Conservation (phyloP, 2,329 filamentous ascomycete species). For the Pyrenochaeta sp. region DNA sequence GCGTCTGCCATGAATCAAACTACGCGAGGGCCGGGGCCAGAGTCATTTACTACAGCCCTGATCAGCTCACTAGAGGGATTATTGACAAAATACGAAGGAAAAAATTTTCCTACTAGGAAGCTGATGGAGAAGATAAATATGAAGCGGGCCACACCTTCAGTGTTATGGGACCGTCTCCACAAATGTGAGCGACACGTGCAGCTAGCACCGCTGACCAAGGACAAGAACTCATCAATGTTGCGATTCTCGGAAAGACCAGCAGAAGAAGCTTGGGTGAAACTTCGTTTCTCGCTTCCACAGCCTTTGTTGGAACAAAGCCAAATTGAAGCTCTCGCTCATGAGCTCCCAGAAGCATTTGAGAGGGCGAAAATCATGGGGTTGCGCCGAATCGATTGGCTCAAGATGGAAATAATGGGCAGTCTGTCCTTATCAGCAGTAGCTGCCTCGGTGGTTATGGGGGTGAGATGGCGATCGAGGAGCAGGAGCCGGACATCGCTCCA, state of each 20-base stretch:
- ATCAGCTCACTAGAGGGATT: not conserved
- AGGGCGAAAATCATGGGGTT: too few species aligned
- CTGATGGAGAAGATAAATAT: conserved; percentile 20
- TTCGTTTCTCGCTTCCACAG: too few species aligned
- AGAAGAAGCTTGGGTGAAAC: conserved; percentile 13
- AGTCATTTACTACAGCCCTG: conserved; percentile 6
- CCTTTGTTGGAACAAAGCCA: too few species aligned
- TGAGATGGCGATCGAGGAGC: too few species aligned
- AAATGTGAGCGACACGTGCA: conserved; percentile 16
- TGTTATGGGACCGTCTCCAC: conserved; percentile 18
- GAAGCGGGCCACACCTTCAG: not conserved
- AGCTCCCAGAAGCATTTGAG: too few species aligned
- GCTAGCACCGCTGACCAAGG: conserved; percentile 15
- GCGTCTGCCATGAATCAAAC: not conserved
- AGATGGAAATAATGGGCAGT: too few species aligned
- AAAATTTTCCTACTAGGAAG: conserved; percentile 12
- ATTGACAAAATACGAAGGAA: not conserved
- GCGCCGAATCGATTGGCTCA: too few species aligned
- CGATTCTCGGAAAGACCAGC: not conserved
- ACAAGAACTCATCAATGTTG: conserved; percentile 8
- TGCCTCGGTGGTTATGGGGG: too few species aligned
- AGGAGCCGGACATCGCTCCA: too few species aligned
- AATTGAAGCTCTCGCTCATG: too few species aligned
- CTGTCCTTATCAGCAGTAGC: too few species aligned
- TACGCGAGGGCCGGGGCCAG: conserved; percentile 3